These are phyloP conservation scores for Firmiana major DNA, from an alignment of 345 rosid species.

Conservation along the genomic window DNA sequence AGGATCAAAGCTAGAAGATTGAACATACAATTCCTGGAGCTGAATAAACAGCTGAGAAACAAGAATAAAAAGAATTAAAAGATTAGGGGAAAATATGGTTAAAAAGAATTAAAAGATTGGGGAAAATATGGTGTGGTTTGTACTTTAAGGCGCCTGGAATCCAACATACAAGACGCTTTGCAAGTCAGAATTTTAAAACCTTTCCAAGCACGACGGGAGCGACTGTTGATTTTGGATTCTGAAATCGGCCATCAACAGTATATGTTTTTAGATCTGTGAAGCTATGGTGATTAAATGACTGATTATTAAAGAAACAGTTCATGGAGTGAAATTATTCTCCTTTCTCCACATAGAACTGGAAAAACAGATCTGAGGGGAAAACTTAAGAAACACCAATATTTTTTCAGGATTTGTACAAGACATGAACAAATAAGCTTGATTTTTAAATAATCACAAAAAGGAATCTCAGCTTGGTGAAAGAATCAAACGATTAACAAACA, in stretches of 20 bases:
- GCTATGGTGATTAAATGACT: neutral
- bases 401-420: neutral
- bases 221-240: neutral
- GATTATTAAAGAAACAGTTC: neutral
- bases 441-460: neutral
- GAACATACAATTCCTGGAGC: too few species aligned
- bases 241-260: neutral
- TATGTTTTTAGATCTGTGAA: neutral
- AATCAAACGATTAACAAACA: neutral
- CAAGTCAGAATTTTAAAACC: neutral
- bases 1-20: neutral
- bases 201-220: too few species aligned
- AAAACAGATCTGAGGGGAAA: constrained; percentile 21
- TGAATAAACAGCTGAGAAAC: neutral
- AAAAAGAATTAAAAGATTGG: too few species aligned
- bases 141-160: too few species aligned
- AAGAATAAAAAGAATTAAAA: neutral
- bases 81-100: too few species aligned
- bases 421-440: neutral
- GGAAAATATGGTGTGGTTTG: too few species aligned
- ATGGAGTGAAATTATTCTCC: neutral
- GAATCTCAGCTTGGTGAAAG: neutral
- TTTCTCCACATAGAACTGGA: neutral
- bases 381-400: neutral
- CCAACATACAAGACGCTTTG: neutral